A percentile compares a stretch with the other conserved stretches of the same genome.
These are phyloP conservation scores for Abortiporus biennis DNA, from an alignment of 1,284 basidiomycete species.

Conservation along the genomic window DNA sequence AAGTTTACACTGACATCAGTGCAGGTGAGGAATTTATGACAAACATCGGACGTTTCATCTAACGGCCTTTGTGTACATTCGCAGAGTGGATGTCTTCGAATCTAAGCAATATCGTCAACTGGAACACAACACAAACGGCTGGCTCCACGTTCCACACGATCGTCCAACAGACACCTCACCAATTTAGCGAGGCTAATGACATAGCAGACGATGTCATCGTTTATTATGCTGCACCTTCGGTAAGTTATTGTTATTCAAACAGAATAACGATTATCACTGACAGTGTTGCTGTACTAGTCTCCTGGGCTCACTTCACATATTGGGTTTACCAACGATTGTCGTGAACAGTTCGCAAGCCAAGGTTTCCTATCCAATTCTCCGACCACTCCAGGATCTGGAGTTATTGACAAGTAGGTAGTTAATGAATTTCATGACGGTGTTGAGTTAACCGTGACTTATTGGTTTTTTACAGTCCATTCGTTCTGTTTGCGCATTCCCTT, in stretches of 20 bases:
- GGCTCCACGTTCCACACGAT: constrained; percentile 14
- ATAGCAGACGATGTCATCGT: constrained; percentile 18
- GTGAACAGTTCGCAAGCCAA: constrained; percentile 10
- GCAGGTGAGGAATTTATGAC: constrained; percentile 16
- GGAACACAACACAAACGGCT: background rate
- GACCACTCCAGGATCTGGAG: constrained; percentile 9
- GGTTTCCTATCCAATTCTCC: constrained; percentile 12
- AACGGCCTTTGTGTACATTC: no score
- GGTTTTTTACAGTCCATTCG: constrained; percentile 9
- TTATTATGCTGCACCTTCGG: constrained; percentile 16
- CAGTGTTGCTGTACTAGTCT: constrained; percentile 3
- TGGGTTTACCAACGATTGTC: constrained; percentile 4
- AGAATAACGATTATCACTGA: background rate
- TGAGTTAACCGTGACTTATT: background rate
- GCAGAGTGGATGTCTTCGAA: constrained; percentile 8
- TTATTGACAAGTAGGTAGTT: constrained; percentile 11
- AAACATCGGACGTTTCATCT: background rate
- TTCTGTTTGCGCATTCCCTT: constrained; percentile 26
- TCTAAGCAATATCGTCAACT: background rate
- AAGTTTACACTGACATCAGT: constrained; percentile 30
- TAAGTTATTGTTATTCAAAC: constrained; percentile 5
- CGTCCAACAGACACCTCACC: constrained; percentile 11
- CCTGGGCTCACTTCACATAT: constrained; percentile 14
- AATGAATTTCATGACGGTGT: background rate
- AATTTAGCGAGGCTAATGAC: constrained; percentile 11